phyloP scores from a whole-genome alignment of 768 basidiomycete species.

The Phaeolepiota aurea region DNA sequence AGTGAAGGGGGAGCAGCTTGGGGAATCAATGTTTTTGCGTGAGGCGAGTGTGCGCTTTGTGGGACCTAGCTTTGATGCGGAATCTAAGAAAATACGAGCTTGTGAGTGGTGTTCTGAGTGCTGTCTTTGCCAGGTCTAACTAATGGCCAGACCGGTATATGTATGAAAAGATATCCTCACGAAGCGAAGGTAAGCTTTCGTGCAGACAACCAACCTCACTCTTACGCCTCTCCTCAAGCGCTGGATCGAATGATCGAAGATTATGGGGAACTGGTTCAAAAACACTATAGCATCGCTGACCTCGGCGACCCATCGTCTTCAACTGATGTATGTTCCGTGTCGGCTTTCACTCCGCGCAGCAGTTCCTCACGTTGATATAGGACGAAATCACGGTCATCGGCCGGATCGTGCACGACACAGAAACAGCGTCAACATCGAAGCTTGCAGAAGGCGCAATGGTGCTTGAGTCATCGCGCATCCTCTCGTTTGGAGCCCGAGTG shows the following conservation, averaged over 20 bases:
- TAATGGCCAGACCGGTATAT: constrained; percentile 69
- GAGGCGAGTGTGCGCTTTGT: constrained; percentile 24
- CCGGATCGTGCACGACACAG: constrained; percentile 63
- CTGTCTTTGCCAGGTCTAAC: constrained; percentile 1
- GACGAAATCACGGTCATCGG: constrained; percentile 66
- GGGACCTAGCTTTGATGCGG: constrained; percentile 28
- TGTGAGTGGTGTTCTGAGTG: constrained; percentile 35
- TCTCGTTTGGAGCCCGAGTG: constrained; percentile 58
- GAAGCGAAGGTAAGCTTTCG: constrained; percentile 60
- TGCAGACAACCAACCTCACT: not conserved
- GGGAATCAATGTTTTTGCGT: constrained; percentile 16
- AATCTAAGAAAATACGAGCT: constrained; percentile 36
- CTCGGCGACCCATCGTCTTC: constrained; percentile 61
- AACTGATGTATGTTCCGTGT: constrained; percentile 29
- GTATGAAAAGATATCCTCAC: constrained; percentile 84
- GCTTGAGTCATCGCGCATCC: constrained; percentile 79
- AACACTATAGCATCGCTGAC: constrained; percentile 64
- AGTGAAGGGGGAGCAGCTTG: constrained; percentile 28
- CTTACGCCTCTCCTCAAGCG: constrained; percentile 27
- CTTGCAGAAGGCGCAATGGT: constrained; percentile 66
- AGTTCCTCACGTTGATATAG: constrained; percentile 20
- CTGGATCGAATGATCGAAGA: constrained; percentile 88
- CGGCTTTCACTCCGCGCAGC: constrained; percentile 2
- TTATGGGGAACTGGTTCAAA: constrained; percentile 63
- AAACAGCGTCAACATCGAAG: constrained; percentile 48